A percentile compares a stretch with the other conserved stretches of the same genome.
Evolutionary conservation across 192 early-diverging fungal genomes (phyloP).

Genomic region (Coemansia sp.): DNA sequence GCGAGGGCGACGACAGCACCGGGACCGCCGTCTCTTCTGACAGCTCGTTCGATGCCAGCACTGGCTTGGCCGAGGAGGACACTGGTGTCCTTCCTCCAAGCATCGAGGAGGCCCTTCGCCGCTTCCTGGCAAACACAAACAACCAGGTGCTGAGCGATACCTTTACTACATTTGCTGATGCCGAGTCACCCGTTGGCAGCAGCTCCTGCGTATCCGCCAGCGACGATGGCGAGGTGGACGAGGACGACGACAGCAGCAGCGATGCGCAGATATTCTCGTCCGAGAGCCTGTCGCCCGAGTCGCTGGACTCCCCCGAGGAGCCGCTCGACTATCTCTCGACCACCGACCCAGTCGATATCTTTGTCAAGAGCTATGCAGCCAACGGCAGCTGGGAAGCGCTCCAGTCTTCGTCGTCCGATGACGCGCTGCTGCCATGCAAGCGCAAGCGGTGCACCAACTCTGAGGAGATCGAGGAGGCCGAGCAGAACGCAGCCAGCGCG

Average conservation of each 20-base stretch:
- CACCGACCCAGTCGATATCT: conserved; percentile 34
- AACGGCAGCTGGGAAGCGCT: conserved; percentile 43
- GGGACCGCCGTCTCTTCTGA: background rate
- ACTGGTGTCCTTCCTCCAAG: conserved; percentile 27
- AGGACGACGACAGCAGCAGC: conserved; percentile 19
- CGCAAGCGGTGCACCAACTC: conserved; percentile 41
- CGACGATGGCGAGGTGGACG: conserved; percentile 14
- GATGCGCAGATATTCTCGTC: conserved; percentile 32
- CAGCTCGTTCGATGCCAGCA: background rate
- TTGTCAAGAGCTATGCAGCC: conserved; percentile 26
- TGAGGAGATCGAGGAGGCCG: conserved; percentile 32
- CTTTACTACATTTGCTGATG: conserved; percentile 44
- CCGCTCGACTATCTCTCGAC: conserved; percentile 29
- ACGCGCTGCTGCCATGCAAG: conserved; percentile 44
- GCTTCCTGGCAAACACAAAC: conserved; percentile 42
- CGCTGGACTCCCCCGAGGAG: conserved; percentile 27
- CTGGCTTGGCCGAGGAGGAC: conserved; percentile 6
- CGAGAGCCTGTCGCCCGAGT: conserved; percentile 36
- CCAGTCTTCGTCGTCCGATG: conserved; percentile 15
- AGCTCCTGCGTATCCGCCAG: background rate
- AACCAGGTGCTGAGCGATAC: conserved; percentile 41
- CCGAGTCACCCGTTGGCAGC: conserved; percentile 1
- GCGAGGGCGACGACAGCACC: background rate
- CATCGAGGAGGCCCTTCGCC: conserved; percentile 47
- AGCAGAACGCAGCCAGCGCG: conserved; percentile 15